Percentiles rank a stretch among this genome's conserved stretches.
Evolutionary conservation across 225 moss, liverwort and hornwort genomes (phyloP).

Genomic region (Sphagnum contortum): DNA sequence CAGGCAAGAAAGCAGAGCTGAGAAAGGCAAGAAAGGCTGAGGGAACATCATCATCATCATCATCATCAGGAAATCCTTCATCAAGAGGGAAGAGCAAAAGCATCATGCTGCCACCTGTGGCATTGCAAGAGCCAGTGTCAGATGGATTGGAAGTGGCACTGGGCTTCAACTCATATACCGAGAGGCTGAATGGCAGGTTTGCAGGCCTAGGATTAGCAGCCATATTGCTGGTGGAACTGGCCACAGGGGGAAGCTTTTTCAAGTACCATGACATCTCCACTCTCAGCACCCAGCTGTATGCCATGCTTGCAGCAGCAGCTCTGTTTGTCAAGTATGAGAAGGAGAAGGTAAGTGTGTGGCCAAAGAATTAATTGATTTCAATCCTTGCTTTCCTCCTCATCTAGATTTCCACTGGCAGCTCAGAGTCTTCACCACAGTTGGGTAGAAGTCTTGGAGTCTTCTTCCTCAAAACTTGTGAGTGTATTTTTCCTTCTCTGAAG

Average conservation of each 20-base stretch:
- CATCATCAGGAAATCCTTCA: background rate
- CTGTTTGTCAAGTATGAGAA: slow-evolving; percentile 54
- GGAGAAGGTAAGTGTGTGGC: slow-evolving; percentile 57
- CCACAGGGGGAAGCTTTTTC: slow-evolving; percentile 41
- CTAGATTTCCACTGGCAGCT: too few species aligned
- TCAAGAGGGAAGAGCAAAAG: slow-evolving; percentile 1
- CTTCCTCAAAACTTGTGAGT: too few species aligned
- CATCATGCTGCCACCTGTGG: slow-evolving; percentile 37
- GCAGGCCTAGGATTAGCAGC: slow-evolving; percentile 56
- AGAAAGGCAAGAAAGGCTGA: slow-evolving; percentile 49
- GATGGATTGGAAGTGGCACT: slow-evolving; percentile 48
- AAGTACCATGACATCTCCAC: slow-evolving; percentile 45
- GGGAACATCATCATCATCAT: slow-evolving; percentile 8
- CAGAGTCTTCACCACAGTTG: too few species aligned
- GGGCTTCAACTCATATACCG: slow-evolving; percentile 54
- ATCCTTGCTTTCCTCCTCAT: too few species aligned
- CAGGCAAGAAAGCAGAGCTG: slow-evolving; percentile 54
- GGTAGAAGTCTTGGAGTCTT: too few species aligned
- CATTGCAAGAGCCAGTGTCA: slow-evolving; percentile 33
- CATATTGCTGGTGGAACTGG: slow-evolving; percentile 60
- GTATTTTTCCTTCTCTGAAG: too few species aligned
- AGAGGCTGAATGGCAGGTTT: slow-evolving; percentile 51
- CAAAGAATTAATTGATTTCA: slow-evolving; percentile 11
- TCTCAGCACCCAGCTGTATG: slow-evolving; percentile 41
- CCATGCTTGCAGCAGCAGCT: slow-evolving; percentile 29